Percentiles rank a stretch among this genome's conserved stretches.
Evolutionary conservation across 192 early-diverging fungal genomes (phyloP).

Genomic region (Dispira simplex): DNA sequence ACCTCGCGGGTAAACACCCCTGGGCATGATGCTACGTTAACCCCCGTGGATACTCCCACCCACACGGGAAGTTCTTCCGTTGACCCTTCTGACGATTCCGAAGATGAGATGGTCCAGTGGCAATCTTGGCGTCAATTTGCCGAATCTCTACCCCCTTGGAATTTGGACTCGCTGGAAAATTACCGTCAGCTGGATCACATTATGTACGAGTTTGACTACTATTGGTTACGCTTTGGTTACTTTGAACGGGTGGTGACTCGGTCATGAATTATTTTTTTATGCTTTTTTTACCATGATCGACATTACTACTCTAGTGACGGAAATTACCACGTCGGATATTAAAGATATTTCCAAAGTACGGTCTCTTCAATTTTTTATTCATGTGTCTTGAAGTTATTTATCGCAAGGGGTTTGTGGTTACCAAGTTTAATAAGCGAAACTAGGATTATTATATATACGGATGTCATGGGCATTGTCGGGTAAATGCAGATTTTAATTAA

Average conservation of each 20-base stretch:
- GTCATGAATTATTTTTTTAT: no score
- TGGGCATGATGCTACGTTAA: background rate
- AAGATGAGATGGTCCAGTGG: slow-evolving; percentile 3
- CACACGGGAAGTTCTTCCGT: background rate
- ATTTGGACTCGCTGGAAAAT: slow-evolving; percentile 33
- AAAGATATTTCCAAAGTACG: no score
- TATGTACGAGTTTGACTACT: slow-evolving; percentile 67
- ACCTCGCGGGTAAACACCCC: background rate
- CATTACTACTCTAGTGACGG: no score
- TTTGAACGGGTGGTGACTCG: slow-evolving; percentile 20
- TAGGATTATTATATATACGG: no score
- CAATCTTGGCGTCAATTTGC: slow-evolving; percentile 14
- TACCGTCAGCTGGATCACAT: slow-evolving; percentile 53
- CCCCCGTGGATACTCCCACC: background rate
- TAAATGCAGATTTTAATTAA: no score
- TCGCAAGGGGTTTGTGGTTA: no score
- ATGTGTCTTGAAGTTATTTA: no score
- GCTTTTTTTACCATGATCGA: no score
- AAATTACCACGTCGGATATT: no score
- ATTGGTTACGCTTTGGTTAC: slow-evolving; percentile 65
- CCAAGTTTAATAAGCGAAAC: no score
- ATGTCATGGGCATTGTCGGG: no score
- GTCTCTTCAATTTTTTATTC: no score
- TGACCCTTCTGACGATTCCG: slow-evolving; percentile 1
- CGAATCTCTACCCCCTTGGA: slow-evolving; percentile 16